Percentiles rank a stretch among this genome's conserved stretches.
Evolutionary conservation across 179 eudicot species (phyloP).

Genomic region (Silene coronaria): DNA sequence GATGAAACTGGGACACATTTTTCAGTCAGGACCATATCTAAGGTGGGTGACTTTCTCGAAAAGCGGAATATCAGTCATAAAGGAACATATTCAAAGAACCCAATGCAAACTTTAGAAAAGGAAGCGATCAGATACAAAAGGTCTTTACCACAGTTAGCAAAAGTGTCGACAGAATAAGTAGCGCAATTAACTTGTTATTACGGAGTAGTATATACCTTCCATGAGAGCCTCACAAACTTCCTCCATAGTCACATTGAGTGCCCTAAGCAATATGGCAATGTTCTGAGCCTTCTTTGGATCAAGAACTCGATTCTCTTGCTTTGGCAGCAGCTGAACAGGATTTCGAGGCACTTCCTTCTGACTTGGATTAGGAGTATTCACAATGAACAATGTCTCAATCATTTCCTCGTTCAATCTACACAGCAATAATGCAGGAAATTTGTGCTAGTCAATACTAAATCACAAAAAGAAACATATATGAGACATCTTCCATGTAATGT

Average conservation of each 20-base stretch:
- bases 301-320: conserved; percentile 69
- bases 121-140: not conserved
- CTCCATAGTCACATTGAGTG: conserved; percentile 74
- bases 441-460: not conserved
- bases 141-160: not conserved
- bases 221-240: conserved; percentile 86
- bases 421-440: conserved; percentile 6
- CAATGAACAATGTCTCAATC: conserved; percentile 83
- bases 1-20: conserved; percentile 1
- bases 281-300: conserved; percentile 98
- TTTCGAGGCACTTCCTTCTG: conserved; percentile 46
- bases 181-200: too few species aligned
- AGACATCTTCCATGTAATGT: not conserved
- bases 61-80: conserved; percentile 3
- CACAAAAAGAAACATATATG: not conserved
- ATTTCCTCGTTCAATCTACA: conserved; percentile 94
- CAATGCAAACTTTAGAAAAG: conserved; percentile 21
- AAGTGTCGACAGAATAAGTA: not conserved
- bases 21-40: conserved; percentile 16
- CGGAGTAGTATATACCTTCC: conserved; percentile 50
- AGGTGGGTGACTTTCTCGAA: conserved; percentile 16
- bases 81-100: conserved; percentile 17
- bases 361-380: conserved; percentile 45
- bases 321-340: conserved; percentile 36
- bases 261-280: conserved; percentile 84